Conservation (phyloP, 192 early-diverging fungal genomes). For the Coemansia sp. region DNA sequence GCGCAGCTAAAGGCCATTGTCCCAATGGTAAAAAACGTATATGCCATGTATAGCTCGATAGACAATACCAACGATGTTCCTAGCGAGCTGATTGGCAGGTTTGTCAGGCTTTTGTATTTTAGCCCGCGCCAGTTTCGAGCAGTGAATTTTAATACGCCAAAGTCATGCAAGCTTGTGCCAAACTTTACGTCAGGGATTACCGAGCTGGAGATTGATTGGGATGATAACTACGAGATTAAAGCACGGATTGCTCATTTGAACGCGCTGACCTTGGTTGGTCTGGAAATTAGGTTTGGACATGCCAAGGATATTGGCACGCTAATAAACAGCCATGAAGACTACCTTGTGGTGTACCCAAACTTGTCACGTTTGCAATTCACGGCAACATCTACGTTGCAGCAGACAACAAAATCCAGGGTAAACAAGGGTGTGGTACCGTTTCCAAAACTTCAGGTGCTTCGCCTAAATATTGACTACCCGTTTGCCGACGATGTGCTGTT, state of each 20-base stretch:
- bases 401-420: not conserved
- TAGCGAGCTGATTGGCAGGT: not conserved
- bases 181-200: conserved; percentile 3
- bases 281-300: not conserved
- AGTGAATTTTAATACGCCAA: not conserved
- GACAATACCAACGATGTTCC: not conserved
- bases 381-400: not conserved
- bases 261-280: not conserved
- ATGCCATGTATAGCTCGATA: not conserved
- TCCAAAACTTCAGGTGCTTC: conserved; percentile 6
- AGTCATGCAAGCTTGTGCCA: not conserved
- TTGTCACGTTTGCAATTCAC: not conserved
- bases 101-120: not conserved
- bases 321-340: not conserved
- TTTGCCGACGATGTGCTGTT: conserved; percentile 26
- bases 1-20: not conserved
- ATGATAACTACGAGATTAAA: not conserved
- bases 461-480: conserved; percentile 16
- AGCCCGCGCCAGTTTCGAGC: not conserved
- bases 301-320: not conserved
- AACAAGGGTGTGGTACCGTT: conserved; percentile 1
- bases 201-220: not conserved
- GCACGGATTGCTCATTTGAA: not conserved
- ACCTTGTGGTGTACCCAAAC: not conserved
- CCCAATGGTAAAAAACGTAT: not conserved